A percentile compares a stretch with the other conserved stretches of the same genome.
Evolutionary conservation across 2,329 filamentous ascomycete genomes (phyloP).

Genomic region (Hypocreales sp.): DNA sequence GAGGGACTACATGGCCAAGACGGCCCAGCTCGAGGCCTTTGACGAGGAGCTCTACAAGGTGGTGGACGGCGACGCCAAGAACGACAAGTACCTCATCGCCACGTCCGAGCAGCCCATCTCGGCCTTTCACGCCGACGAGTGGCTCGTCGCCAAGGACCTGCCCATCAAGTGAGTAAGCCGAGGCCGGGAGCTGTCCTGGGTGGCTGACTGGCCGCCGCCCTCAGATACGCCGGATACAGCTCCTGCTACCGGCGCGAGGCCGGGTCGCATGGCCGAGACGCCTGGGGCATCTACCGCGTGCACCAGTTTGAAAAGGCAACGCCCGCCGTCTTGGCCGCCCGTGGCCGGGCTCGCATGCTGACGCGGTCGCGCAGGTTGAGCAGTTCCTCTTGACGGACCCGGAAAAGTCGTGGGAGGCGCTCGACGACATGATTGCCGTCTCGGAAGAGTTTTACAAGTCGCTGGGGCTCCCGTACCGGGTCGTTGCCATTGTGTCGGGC

Average conservation of each 20-base stretch:
- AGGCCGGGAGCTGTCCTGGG: too few species aligned
- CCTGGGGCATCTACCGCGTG: constrained; percentile 95
- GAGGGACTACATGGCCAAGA: constrained; percentile 93
- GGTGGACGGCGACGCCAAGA: constrained; percentile 68
- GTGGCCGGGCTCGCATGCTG: neutral
- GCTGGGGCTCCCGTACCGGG: constrained; percentile 74
- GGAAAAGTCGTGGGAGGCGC: constrained; percentile 83
- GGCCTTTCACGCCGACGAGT: constrained; percentile 84
- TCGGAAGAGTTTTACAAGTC: constrained; percentile 95
- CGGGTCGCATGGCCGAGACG: constrained; percentile 71
- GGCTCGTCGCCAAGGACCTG: constrained; percentile 70
- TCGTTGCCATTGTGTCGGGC: constrained; percentile 91
- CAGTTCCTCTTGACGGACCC: constrained; percentile 72
- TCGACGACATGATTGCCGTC: constrained; percentile 80
- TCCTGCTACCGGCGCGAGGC: constrained; percentile 96
- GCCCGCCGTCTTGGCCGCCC: too few species aligned
- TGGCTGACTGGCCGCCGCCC: too few species aligned
- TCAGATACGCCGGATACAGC: constrained; percentile 79
- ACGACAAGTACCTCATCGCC: constrained; percentile 67
- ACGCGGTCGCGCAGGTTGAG: constrained; percentile 32
- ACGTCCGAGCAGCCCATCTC: constrained; percentile 94
- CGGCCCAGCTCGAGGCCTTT: constrained; percentile 90
- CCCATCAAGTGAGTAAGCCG: constrained; percentile 71
- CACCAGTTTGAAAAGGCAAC: constrained; percentile 88
- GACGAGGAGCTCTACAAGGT: constrained; percentile 99